These are phyloP conservation scores for Alternaria longipes DNA, from an alignment of 2,329 filamentous ascomycete species.

Conservation along the genomic window DNA sequence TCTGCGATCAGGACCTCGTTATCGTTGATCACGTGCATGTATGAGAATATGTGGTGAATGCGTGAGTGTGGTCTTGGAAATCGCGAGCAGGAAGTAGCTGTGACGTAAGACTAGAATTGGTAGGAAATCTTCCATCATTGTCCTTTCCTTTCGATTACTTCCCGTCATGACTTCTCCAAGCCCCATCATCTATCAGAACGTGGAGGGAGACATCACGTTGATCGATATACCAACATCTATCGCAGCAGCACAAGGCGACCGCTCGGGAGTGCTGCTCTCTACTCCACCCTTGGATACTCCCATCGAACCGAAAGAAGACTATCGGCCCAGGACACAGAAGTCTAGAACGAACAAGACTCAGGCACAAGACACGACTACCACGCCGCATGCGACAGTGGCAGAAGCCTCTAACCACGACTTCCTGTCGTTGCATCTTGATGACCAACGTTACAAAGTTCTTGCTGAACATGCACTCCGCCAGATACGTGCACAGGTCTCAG, in stretches of 20 bases:
- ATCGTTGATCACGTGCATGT: background rate
- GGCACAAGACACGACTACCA: conserved; percentile 36
- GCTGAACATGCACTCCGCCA: conserved; percentile 53
- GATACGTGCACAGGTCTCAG: conserved; percentile 38
- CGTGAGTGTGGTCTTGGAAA: background rate
- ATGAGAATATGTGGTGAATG: background rate
- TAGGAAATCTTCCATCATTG: conserved; percentile 1
- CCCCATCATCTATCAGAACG: conserved; percentile 64
- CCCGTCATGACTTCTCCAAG: conserved; percentile 8
- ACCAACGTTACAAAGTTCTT: conserved; percentile 39
- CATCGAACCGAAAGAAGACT: conserved; percentile 58
- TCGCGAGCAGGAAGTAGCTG: background rate
- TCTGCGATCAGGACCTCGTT: background rate
- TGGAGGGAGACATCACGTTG: conserved; percentile 62
- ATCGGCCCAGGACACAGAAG: conserved; percentile 62
- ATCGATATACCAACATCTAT: conserved; percentile 77
- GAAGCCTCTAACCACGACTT: conserved; percentile 8
- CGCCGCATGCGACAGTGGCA: conserved; percentile 40
- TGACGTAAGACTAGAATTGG: conserved; percentile 1
- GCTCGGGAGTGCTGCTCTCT: conserved; percentile 58
- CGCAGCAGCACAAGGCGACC: conserved; percentile 68
- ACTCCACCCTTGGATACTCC: conserved; percentile 56
- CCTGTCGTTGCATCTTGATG: conserved; percentile 12
- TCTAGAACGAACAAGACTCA: conserved; percentile 56
- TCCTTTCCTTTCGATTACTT: background rate